Evolutionary conservation across 2,329 filamentous ascomycete species (phyloP).

Genomic region (Aspergillus spinulosporus): DNA sequence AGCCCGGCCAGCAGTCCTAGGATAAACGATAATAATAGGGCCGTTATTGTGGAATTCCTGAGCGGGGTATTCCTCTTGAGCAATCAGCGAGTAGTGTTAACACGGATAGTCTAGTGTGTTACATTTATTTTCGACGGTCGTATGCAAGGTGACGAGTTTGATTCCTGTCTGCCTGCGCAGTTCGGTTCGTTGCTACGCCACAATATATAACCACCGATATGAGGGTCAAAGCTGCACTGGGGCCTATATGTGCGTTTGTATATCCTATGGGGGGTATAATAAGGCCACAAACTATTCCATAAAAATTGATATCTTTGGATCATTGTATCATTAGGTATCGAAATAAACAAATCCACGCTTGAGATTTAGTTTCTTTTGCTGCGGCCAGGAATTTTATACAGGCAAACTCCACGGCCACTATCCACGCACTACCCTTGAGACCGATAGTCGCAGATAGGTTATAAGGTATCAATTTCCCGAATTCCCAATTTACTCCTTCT

Average conservation of each 20-base stretch:
- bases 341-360: not conserved
- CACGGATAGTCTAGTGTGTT: not conserved
- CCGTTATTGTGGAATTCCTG: conserved; percentile 3
- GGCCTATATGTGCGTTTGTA: not conserved
- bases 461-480: not conserved
- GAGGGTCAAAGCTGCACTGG: not conserved
- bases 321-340: conserved; percentile 17
- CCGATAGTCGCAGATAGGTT: not conserved
- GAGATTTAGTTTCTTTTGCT: conserved; percentile 5
- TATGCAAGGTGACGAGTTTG: conserved; percentile 14
- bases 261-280: not conserved
- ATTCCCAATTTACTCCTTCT: conserved; percentile 31
- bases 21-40: conserved; percentile 2
- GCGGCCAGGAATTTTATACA: conserved; percentile 7
- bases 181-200: not conserved
- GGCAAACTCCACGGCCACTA: conserved; percentile 3
- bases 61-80: conserved; percentile 1
- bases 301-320: not conserved
- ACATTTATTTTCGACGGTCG: conserved; percentile 1
- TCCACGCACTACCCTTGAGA: not conserved
- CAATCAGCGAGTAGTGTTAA: conserved; percentile 3
- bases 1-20: not conserved
- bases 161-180: not conserved
- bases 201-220: not conserved
- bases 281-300: not conserved